phyloP scores from a whole-genome alignment of 495 filamentous ascomycete genomes.

The Antarctomyces pellizariae region DNA sequence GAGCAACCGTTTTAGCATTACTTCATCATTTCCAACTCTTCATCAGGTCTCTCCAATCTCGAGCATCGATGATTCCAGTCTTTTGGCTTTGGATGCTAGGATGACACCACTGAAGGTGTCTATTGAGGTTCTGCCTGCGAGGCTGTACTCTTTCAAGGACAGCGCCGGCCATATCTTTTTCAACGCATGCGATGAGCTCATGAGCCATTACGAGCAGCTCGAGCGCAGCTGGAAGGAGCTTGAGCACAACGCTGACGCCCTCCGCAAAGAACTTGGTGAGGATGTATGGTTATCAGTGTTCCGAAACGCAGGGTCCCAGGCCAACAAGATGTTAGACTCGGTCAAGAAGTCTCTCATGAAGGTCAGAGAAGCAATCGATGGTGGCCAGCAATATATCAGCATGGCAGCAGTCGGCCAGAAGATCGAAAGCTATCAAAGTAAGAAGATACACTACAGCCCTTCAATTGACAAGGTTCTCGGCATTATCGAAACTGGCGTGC shows the following conservation, averaged over 20 bases:
- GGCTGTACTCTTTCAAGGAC: constrained; percentile 58
- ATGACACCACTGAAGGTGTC: constrained; percentile 89
- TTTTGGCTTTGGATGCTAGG: constrained; percentile 73
- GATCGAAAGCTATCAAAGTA: constrained; percentile 83
- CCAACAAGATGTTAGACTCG: constrained; percentile 83
- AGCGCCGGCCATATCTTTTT: constrained; percentile 60
- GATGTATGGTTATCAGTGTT: constrained; percentile 92
- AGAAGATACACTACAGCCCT: constrained; percentile 85
- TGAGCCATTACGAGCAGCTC: constrained; percentile 39
- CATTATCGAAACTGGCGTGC: constrained; percentile 82
- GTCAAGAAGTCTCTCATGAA: constrained; percentile 67
- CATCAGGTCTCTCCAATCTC: no score
- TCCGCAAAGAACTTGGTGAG: constrained; percentile 75
- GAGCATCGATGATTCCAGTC: constrained; percentile 61
- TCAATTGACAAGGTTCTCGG: constrained; percentile 74
- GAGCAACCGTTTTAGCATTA: constrained; percentile 44
- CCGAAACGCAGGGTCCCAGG: constrained; percentile 75
- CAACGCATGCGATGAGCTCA: constrained; percentile 72
- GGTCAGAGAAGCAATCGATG: constrained; percentile 58
- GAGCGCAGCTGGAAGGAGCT: constrained; percentile 65
- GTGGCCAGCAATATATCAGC: constrained; percentile 44
- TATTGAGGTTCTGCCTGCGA: constrained; percentile 92
- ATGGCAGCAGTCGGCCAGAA: constrained; percentile 44
- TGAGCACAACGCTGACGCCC: constrained; percentile 63
- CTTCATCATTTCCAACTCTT: constrained; percentile 29